Base-by-base conservation (phyloP, 108 stramenopile species). In the Pseudonitzschia multistriata region DNA sequence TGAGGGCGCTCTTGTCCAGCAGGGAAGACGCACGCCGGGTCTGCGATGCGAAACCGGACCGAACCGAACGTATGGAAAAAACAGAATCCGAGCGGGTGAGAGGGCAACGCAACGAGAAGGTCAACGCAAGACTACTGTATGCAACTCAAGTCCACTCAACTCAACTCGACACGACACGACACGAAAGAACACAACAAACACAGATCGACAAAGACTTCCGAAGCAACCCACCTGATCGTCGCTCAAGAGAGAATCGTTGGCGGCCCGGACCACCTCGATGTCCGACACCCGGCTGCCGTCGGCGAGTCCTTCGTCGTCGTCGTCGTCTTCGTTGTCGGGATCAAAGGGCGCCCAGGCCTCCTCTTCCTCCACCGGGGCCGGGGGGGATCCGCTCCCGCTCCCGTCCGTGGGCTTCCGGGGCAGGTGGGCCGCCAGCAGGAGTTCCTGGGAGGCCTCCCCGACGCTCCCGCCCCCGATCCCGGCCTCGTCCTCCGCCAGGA, bases 271-370 rank as follows among this genome's bases (percentile, higher is more conserved):
- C 39, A 95, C 52, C 77, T 95, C 94, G 40, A 91, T 82, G 50
- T 92, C 85, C 15, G 86, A 88, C 21, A 83, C 78, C 15, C 30
- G 67, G 24, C 40, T 45, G 37, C 29, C n/a, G 11, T 47, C 29
- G 24, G 35, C 5, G 24, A 49, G 40, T 3, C 53, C 76, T 40
- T 64, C 76, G 28, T 78, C 90, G 55, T 69, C 70, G 10, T 85
- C 82, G 33, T 82, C 84, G 61, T 82, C 74, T 49, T 86, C 88
- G 5, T 86, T 83, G 56, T 92, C 89, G 47, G 89, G 90, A 82
- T 94, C 88, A 80, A 91, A 94, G 11, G 93, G 87, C 33, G 74
- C 85, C 92, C 92, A 93, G 28, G 83, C 71, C 53, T 93, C 86
- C 52, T 89, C 88, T 66, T 86, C 80, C 54, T 48, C 37, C 60